Percentiles rank a stretch among this genome's conserved stretches.
These are phyloP conservation scores for Phytopythium ostracodes DNA, from an alignment of 352 stramenopile genomes.

Conservation along the genomic window DNA sequence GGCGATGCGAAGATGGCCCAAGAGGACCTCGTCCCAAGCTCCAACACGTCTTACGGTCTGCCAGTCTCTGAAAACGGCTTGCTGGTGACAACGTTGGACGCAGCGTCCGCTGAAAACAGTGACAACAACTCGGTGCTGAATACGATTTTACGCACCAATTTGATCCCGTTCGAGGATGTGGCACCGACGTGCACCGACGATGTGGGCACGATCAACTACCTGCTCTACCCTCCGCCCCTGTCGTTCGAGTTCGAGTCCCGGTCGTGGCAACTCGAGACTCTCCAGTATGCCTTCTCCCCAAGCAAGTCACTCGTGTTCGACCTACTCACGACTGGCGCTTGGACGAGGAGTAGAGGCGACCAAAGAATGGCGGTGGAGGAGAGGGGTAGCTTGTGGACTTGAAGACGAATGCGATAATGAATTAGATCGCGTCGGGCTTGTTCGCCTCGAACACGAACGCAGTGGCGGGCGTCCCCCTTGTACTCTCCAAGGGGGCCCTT, in stretches of 20 bases:
- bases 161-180: background rate
- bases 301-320: conserved; percentile 3
- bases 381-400: too few relatives aligned
- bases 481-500: too few relatives aligned
- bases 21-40: background rate
- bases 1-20: background rate
- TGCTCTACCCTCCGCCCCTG: background rate
- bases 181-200: background rate
- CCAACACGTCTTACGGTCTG: background rate
- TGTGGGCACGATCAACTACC: background rate
- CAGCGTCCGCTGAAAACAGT: background rate
- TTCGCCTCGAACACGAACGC: too few relatives aligned
- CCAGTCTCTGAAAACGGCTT: background rate
- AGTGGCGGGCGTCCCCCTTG: too few relatives aligned
- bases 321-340: too few relatives aligned
- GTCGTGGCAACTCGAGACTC: conserved; percentile 7
- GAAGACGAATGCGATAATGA: too few relatives aligned
- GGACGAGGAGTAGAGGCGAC: too few relatives aligned
- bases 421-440: too few relatives aligned
- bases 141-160: background rate
- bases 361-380: too few relatives aligned
- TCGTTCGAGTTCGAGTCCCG: conserved; percentile 13
- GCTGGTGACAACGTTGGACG: background rate
- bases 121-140: background rate
- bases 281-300: background rate